These are phyloP conservation scores for Arctium minus DNA, from an alignment of 129 eudicot species.

Conservation along the genomic window DNA sequence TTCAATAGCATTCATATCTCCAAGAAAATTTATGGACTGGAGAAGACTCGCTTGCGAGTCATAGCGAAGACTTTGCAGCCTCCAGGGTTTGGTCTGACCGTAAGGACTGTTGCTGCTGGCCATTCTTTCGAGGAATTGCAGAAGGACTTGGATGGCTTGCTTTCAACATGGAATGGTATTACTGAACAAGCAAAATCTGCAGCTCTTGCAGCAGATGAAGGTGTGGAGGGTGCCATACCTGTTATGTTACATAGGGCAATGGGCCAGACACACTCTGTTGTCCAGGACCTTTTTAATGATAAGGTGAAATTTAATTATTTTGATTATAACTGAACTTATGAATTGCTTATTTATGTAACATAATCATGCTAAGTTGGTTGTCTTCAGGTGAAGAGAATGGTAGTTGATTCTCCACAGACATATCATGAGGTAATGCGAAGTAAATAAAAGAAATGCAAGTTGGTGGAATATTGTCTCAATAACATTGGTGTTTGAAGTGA, in stretches of 20 bases:
- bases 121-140: slow-evolving; percentile 83
- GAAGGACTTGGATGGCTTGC: slow-evolving; percentile 89
- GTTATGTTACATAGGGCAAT: slow-evolving; percentile 88
- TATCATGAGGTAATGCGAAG: slow-evolving; percentile 74
- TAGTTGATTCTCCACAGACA: slow-evolving; percentile 96
- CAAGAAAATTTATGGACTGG: slow-evolving; percentile 76
- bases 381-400: slow-evolving; percentile 82
- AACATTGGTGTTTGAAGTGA: background rate
- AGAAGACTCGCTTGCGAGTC: slow-evolving; percentile 71
- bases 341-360: background rate
- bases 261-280: slow-evolving; percentile 92
- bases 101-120: slow-evolving; percentile 90
- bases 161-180: slow-evolving; percentile 81
- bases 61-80: slow-evolving; percentile 91
- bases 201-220: slow-evolving; percentile 98
- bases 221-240: slow-evolving; percentile 89
- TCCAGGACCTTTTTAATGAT: slow-evolving; percentile 84
- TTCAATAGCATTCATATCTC: slow-evolving; percentile 71
- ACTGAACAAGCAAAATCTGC: slow-evolving; percentile 90
- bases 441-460: background rate
- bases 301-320: slow-evolving; percentile 38
- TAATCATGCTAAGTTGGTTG: slow-evolving; percentile 12
- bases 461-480: background rate
- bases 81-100: slow-evolving; percentile 76
- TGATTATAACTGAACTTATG: background rate